A percentile compares a stretch with the other conserved stretches of the same genome.
phyloP scores from a whole-genome alignment of 2,329 filamentous ascomycete genomes.

The Pestalotiopsis sp. region DNA sequence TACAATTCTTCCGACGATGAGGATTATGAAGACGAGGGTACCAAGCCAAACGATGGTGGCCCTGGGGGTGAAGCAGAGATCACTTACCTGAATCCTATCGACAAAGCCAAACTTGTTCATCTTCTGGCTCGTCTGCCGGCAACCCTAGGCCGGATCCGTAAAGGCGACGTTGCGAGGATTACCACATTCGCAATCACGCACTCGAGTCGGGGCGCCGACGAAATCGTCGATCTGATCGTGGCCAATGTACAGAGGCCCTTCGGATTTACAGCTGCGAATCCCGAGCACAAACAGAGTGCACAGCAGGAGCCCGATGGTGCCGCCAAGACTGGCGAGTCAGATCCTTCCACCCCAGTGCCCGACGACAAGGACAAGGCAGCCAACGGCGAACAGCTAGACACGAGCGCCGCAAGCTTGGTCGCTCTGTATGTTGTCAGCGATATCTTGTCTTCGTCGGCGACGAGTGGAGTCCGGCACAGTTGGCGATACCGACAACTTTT shows the following conservation, averaged over 20 bases:
- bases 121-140: constrained; percentile 81
- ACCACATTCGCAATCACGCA: constrained; percentile 89
- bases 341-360: constrained; percentile 34
- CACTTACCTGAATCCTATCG: constrained; percentile 76
- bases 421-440: constrained; percentile 78
- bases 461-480: constrained; percentile 75
- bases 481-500: constrained; percentile 86
- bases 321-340: constrained; percentile 29
- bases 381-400: constrained; percentile 51
- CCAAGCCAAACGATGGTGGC: constrained; percentile 37
- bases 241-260: constrained; percentile 80
- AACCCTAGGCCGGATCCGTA: constrained; percentile 70
- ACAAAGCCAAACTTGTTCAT: constrained; percentile 82
- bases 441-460: constrained; percentile 75
- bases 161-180: constrained; percentile 82
- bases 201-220: constrained; percentile 79
- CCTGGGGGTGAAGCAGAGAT: constrained; percentile 44
- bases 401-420: constrained; percentile 73
- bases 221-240: constrained; percentile 87
- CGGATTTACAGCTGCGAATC: constrained; percentile 70
- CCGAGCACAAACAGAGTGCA: constrained; percentile 45
- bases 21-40: constrained; percentile 61
- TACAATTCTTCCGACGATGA: constrained; percentile 89
- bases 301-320: constrained; percentile 36
- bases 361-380: constrained; percentile 29